Base-by-base conservation (phyloP, 108 stramenopile species). In the Discostella pseudostelligera region DNA sequence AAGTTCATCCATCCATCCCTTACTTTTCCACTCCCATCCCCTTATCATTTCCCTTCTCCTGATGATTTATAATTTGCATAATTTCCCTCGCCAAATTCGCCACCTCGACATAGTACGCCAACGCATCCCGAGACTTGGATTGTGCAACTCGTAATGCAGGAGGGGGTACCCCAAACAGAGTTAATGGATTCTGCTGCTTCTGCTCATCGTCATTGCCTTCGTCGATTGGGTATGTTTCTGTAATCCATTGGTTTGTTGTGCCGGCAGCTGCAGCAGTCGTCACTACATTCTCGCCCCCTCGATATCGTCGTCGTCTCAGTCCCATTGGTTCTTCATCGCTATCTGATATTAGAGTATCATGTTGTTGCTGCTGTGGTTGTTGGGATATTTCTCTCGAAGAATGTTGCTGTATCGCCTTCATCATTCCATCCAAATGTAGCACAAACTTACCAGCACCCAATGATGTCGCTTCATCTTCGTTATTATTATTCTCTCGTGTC, bases 81-180 rank as follows among this genome's bases (percentile, higher is more conserved):
- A 79, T 76, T 28, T 79, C 47, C 47, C 39, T 56, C 0, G 69
- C 78, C 59, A 79, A 48, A 65, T 79, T 79, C 3, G 78, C 78
- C 24, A 59, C 69, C 53, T 75, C 78, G 10, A 79, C 78, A 39
- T 79, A 79, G 46, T 75, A 59, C 11, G 71, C 73, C 50, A 79
- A 12, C 8, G 78, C 68, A 47, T 50, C 56, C 14, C 78, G 58
- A 39, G 79, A 63, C 40, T 69, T 26, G 32, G 64, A 37, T 48
- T 80, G 79, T 12, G 79, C 79, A 3, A 60, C 51, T 39, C 74
- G 50, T n/a, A 80, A 51, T 35, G 74, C 69, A 25, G 79, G 70
- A 37, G 79, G 79, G 0, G 74, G 79, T 20, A 71, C 74, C 6
- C 79, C 79, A 50, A 80, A 80, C 13, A 80, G 55, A n/a, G 45